Percentiles rank a stretch among this genome's conserved stretches.
phyloP scores from a whole-genome alignment of 805 yeast genomes.

The Ascoidea tarda region DNA sequence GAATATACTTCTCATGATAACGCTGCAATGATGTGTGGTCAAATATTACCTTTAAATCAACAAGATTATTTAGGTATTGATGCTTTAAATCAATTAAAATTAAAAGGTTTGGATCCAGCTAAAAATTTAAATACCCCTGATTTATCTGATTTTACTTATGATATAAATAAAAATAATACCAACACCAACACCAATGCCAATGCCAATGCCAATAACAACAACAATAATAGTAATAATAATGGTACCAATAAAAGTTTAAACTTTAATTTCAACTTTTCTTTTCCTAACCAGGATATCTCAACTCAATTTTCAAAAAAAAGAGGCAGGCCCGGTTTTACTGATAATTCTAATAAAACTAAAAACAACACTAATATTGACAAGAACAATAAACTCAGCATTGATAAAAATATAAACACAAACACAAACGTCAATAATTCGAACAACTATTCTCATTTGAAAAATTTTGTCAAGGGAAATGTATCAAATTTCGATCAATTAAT shows the following conservation, averaged over 20 bases:
- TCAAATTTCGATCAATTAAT: constrained; percentile 5
- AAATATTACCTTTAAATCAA: constrained; percentile 34
- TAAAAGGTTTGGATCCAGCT: constrained; percentile 11
- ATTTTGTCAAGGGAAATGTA: constrained; percentile 5
- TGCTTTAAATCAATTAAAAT: constrained; percentile 20
- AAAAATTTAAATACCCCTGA: constrained; percentile 5
- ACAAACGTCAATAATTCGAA: not conserved
- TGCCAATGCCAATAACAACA: not conserved
- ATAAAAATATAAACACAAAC: not conserved
- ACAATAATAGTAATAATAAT: not conserved
- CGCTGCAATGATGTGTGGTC: constrained; percentile 59
- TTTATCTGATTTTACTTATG: constrained; percentile 3
- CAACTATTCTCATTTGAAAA: constrained; percentile 5
- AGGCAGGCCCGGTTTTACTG: not conserved
- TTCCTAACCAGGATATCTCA: not conserved
- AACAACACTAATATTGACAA: not conserved
- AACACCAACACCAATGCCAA: not conserved
- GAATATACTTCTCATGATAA: constrained; percentile 61
- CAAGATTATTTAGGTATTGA: constrained; percentile 41
- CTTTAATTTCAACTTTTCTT: not conserved
- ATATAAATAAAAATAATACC: constrained; percentile 3
- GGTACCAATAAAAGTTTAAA: not conserved
- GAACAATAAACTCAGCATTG: not conserved
- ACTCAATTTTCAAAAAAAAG: constrained; percentile 1
- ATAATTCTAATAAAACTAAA: not conserved